A percentile compares a stretch with the other conserved stretches of the same genome.
Evolutionary conservation across 2,329 filamentous ascomycete genomes (phyloP).

Genomic region (Aspergillus aculeatinus): DNA sequence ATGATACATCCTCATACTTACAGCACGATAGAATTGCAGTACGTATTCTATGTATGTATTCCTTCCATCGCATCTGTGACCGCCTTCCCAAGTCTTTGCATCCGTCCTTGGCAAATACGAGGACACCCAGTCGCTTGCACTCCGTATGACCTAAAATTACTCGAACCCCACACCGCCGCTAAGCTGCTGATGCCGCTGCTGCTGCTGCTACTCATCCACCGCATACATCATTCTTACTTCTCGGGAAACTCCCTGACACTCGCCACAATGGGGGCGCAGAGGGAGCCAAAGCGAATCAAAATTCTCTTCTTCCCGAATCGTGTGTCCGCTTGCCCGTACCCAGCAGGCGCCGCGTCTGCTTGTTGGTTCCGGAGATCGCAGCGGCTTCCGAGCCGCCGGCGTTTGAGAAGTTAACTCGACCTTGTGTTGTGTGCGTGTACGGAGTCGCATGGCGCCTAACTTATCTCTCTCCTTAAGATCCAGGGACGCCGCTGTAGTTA

Average conservation of each 20-base stretch:
- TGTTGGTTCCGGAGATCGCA: background rate
- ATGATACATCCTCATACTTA: background rate
- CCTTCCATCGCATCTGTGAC: background rate
- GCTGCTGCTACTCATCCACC: conserved; percentile 1
- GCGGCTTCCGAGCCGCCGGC: background rate
- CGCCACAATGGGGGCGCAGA: conserved; percentile 5
- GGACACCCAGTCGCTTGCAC: background rate
- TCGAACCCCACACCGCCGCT: background rate
- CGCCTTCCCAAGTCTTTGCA: background rate
- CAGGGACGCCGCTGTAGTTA: background rate
- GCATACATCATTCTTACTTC: conserved; percentile 9
- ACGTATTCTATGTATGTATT: too few relatives aligned
- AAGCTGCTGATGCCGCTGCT: background rate
- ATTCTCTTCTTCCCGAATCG: background rate
- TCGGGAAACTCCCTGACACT: background rate
- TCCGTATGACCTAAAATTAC: background rate
- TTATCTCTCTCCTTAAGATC: background rate
- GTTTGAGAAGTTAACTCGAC: background rate
- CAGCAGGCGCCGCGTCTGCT: background rate
- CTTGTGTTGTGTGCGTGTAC: background rate
- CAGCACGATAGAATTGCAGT: too few relatives aligned
- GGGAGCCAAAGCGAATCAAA: background rate
- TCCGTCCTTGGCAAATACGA: background rate
- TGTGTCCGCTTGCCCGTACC: background rate
- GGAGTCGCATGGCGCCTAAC: background rate